Base-by-base conservation (phyloP, 1,139 yeast genomes). In the Zygoascus hellenicus region DNA sequence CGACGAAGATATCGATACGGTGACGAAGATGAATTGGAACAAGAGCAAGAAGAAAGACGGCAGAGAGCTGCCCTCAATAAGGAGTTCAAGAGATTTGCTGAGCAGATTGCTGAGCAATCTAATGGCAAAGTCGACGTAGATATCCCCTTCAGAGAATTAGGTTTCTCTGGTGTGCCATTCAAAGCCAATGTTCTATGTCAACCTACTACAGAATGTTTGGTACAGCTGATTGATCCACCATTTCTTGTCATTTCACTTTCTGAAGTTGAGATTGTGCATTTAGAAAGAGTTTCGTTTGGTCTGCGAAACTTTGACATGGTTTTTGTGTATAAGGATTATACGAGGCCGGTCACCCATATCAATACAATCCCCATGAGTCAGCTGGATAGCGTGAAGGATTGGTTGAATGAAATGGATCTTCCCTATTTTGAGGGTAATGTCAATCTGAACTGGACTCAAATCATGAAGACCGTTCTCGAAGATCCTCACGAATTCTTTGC, bases 231-330 rank as follows among this genome's bases (percentile, higher is more conserved):
- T 52, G 98, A 92, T 63, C 95, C 96, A 6, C 98, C 98, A 42
- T 94, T 90, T 63, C 71, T 90, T 64, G 97, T 92, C 35, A 82
- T 92, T 32, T 87, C 96, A 2, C 73, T 92, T 55, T 89, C 82
- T 57, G 98, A 92, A 61, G 86, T 92, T 55, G 99, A 92, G 70
- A 75, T 92, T 52, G 96, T 96, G 13, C 96, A 92, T 65, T 74
- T 92, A 61, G 99, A 92, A 74, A 83, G 99, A 74, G 96, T 92
- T 35, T 96, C 90, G 65, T 94, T 92, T 64, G 99, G 99, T 1
- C 77, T 92, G 61, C 89, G 89, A 70, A 94, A 94, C 69, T 94
- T 92, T 61, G 99, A 92, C 72, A 70, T 92, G 67, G 98, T 92
- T 26, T 88, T 92, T 66, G 92, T 94, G 4, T 90, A 86, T 69